Base-by-base conservation (phyloP, 1,284 basidiomycete species). In the Microbotryum saponariae region DNA sequence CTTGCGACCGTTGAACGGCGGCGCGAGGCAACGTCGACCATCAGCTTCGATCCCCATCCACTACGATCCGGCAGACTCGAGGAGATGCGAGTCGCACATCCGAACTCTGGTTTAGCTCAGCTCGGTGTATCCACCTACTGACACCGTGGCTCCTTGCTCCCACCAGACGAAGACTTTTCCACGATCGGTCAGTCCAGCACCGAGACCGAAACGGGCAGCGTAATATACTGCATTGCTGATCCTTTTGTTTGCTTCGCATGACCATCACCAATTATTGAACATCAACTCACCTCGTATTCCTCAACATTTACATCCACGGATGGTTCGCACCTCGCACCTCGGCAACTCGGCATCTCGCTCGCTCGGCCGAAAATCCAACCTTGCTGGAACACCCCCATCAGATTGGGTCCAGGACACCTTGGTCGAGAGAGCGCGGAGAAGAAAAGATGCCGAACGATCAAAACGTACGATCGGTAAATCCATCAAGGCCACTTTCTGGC, bases 351-450 rank as follows among this genome's bases (percentile, higher is more conserved):
- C 45, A 54, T 42, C 50, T 25, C 18, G 25, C 12, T 10, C 23
- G 42, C 54, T 23, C 52, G n/a, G 29, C 42, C 20, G 7, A 44
- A n/a, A 49, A 9, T 16, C 50, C 55, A 56, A 55, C 65, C 58
- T 31, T 47, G 42, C 54, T 42, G 33, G 58, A 60, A 58, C 54
- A 61, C 59, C 23, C 23, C 42, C 8, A 16, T 8, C 66, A 84
- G 91, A 97, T 75, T 97, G 91, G 92, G 88, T 97, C 61, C 88
- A 94, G 73, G 92, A 97, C 77, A 90, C 91, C 2, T 83, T 93
- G 57, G 82, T 89, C 46, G 91, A 97, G 72, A 81, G 90, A 33
- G 87, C 86, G 64, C 79, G 86, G 70, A 82, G 88, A 48, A 79
- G 88, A 70, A 81, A 83, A 63, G 80, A 82, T 64, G 78, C 81